phyloP scores from a whole-genome alignment of 768 basidiomycete genomes.

The Tubosaeta sp. region DNA sequence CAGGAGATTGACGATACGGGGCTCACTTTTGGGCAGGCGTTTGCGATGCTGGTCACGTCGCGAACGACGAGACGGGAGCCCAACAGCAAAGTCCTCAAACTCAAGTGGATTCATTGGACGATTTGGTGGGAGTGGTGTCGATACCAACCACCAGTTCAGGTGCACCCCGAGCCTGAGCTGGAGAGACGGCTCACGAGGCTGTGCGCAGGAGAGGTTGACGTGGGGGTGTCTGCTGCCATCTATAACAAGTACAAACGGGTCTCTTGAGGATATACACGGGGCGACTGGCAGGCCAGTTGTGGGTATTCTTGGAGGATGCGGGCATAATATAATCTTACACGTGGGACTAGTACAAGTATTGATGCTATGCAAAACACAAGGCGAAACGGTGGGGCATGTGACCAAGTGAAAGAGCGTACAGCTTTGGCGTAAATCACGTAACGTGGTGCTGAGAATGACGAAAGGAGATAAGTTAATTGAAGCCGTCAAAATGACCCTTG shows the following conservation, averaged over 20 bases:
- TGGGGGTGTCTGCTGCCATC: slow-evolving; percentile 26
- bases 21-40: slow-evolving; percentile 27
- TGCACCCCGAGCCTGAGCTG: slow-evolving; percentile 21
- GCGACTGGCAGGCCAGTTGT: slow-evolving; percentile 10
- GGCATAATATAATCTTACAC: slow-evolving; percentile 16
- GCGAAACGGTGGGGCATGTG: not conserved
- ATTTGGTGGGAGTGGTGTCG: slow-evolving; percentile 29
- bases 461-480: slow-evolving; percentile 50
- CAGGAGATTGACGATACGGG: slow-evolving; percentile 18
- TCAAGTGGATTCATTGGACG: slow-evolving; percentile 32
- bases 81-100: slow-evolving; percentile 22
- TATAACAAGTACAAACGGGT: slow-evolving; percentile 33
- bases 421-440: slow-evolving; percentile 4
- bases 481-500: slow-evolving; percentile 89
- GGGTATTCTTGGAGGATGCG: not conserved
- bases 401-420: slow-evolving; percentile 5
- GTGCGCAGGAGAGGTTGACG: slow-evolving; percentile 26
- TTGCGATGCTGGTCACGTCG: slow-evolving; percentile 20
- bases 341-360: slow-evolving; percentile 16
- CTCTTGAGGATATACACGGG: slow-evolving; percentile 6
- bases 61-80: slow-evolving; percentile 23
- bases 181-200: slow-evolving; percentile 20
- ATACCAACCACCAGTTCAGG: slow-evolving; percentile 16
- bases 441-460: not conserved
- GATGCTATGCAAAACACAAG: slow-evolving; percentile 7